These are phyloP conservation scores for Thymus quinquecostatus DNA, from an alignment of 257 asterid genomes.

Conservation along the genomic window DNA sequence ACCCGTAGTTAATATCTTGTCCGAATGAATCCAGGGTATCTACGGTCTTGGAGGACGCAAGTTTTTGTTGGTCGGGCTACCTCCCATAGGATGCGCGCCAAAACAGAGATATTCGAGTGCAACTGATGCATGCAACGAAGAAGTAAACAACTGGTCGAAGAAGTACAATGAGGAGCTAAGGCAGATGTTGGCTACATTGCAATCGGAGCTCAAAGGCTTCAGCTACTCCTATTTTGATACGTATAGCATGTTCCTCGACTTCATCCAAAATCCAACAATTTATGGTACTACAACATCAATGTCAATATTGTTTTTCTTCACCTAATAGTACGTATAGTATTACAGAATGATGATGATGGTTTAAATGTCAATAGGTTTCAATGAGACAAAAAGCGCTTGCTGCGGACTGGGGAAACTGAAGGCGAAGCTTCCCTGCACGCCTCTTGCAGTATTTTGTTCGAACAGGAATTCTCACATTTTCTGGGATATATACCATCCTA, in stretches of 20 bases:
- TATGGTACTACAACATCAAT: conserved; percentile 47
- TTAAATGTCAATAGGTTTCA: conserved; percentile 48
- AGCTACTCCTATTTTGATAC: conserved; percentile 60
- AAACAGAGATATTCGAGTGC: conserved; percentile 40
- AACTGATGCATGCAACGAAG: conserved; percentile 53
- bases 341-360: not conserved
- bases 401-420: conserved; percentile 79
- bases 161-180: conserved; percentile 54
- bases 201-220: conserved; percentile 49
- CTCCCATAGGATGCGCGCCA: conserved; percentile 74
- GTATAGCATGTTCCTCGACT: conserved; percentile 40
- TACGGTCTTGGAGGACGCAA: conserved; percentile 70
- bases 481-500: conserved; percentile 90
- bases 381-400: conserved; percentile 69
- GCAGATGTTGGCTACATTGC: conserved; percentile 48
- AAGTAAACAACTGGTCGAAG: conserved; percentile 52
- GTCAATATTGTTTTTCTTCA: not conserved
- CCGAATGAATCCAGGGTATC: conserved; percentile 37
- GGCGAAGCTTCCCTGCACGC: conserved; percentile 70
- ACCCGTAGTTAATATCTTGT: not conserved
- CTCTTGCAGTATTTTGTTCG: conserved; percentile 53
- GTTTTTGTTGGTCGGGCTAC: conserved; percentile 46
- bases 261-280: conserved; percentile 51
- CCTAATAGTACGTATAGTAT: not conserved
- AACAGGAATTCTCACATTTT: conserved; percentile 60